Base-by-base conservation (phyloP, 495 filamentous ascomycete species). In the Podospora anserina region DNA sequence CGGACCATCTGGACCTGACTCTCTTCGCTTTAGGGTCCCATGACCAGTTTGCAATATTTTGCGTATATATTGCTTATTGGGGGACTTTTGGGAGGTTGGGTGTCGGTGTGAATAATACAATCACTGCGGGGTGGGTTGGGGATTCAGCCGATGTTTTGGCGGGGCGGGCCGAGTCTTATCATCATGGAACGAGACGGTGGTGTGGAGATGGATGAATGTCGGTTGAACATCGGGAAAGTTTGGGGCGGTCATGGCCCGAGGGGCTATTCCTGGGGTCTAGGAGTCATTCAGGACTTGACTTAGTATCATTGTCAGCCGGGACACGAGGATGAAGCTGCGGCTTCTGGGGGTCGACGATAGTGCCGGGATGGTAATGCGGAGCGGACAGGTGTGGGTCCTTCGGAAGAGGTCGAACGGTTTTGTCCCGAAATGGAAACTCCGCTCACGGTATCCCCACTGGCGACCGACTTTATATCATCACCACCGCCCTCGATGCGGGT, bases 151-250 rank as follows among this genome's bases (percentile, higher is more conserved):
- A 20, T 15, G 55, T 58, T 58, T 58, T 58, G 55, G 55, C 55
- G 55, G 55, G n/a, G 55, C 55, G 55, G 55, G 55, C 55, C 55
- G 55, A 58, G n/a, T 58, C 16, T 19, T 58, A 26, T 58, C 39
- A 49, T 13, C 39, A 11, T 23, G 39, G 39, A 11, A 49, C 7
- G 5, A 49, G 39, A 49, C 18, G 39, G 39, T 49, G 39, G 39
- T 49, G 39, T 49, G 2, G 39, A 49, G 39, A 18, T 49, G 39
- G 39, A 11, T 49, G 39, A 49, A 49, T 49, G 39, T 49, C 39
- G 39, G 39, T 49, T 49, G 39, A 49, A 49, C 39, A 49, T 49
- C 39, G 39, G 39, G 39, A 3, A 49, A 49, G 9, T 9, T 49
- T 6, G 2, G 9, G 39, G 13, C 13, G 39, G 7, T 11, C 15